Conservation (phyloP, 1,139 yeast species). For the Pneumocystis oryctolagi region DNA sequence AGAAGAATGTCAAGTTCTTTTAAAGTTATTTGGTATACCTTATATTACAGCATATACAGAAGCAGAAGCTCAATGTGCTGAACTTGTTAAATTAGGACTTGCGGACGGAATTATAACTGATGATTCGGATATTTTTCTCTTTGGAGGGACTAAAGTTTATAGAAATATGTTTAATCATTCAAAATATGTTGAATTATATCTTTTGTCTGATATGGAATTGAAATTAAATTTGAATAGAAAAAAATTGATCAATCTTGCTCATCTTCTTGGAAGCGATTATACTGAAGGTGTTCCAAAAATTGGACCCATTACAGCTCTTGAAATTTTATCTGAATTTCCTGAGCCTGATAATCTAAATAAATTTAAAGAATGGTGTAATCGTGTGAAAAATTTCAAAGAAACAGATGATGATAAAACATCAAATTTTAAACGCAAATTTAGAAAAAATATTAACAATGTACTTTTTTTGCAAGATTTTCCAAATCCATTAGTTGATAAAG, state of each 20-base stretch:
- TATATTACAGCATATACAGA: constrained; percentile 93
- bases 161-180: constrained; percentile 91
- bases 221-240: constrained; percentile 52
- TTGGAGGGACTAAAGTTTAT: constrained; percentile 76
- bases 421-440: constrained; percentile 31
- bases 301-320: constrained; percentile 89
- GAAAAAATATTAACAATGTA: constrained; percentile 48
- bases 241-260: constrained; percentile 62
- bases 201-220: constrained; percentile 40
- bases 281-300: constrained; percentile 82
- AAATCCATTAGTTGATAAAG: constrained; percentile 48
- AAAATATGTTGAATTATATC: constrained; percentile 79
- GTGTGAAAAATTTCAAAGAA: constrained; percentile 8
- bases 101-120: constrained; percentile 96
- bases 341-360: constrained; percentile 23
- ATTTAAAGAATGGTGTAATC: constrained; percentile 44
- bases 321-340: constrained; percentile 78
- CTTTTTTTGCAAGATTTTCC: constrained; percentile 58
- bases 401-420: constrained; percentile 12
- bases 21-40: constrained; percentile 81
- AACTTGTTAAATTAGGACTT: constrained; percentile 43
- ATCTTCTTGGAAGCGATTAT: constrained; percentile 80
- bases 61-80: constrained; percentile 97
- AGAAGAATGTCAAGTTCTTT: constrained; percentile 72
- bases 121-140: constrained; percentile 90